A percentile compares a stretch with the other conserved stretches of the same genome.
These are phyloP conservation scores for Geotrichum bryndzae DNA, from an alignment of 1,139 yeast species.

Conservation along the genomic window DNA sequence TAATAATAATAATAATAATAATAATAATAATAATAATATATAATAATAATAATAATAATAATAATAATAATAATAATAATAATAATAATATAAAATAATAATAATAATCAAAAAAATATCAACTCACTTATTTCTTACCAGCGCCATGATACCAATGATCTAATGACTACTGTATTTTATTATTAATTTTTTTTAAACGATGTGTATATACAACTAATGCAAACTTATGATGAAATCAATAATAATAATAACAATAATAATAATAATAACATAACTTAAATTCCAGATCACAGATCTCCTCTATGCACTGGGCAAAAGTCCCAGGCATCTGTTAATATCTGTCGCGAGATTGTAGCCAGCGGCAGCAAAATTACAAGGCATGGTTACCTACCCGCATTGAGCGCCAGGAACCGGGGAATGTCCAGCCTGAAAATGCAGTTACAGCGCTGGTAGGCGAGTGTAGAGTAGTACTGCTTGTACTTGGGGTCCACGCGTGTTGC, in stretches of 20 bases:
- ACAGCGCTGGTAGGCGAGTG: conserved; percentile 3
- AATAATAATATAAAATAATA: too few species aligned
- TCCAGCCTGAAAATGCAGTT: conserved; percentile 8
- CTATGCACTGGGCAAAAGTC: background rate
- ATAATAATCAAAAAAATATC: too few species aligned
- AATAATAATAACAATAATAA: background rate
- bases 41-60: too few species aligned
- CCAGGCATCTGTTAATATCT: background rate
- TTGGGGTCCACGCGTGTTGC: conserved; percentile 2
- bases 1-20: too few species aligned
- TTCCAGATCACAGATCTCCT: background rate
- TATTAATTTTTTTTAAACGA: background rate
- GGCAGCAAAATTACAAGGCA: background rate
- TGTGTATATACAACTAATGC: background rate
- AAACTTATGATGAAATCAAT: background rate
- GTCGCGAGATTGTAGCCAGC: background rate
- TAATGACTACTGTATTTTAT: background rate
- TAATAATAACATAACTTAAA: background rate
- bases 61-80: too few species aligned
- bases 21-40: too few species aligned
- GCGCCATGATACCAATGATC: background rate
- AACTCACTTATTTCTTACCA: background rate
- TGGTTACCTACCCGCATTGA: background rate
- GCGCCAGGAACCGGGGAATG: background rate
- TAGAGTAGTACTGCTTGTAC: conserved; percentile 7